A percentile compares a stretch with the other conserved stretches of the same genome.
Evolutionary conservation across 306 rosid genomes (phyloP).

Genomic region (Trifolium dubium): DNA sequence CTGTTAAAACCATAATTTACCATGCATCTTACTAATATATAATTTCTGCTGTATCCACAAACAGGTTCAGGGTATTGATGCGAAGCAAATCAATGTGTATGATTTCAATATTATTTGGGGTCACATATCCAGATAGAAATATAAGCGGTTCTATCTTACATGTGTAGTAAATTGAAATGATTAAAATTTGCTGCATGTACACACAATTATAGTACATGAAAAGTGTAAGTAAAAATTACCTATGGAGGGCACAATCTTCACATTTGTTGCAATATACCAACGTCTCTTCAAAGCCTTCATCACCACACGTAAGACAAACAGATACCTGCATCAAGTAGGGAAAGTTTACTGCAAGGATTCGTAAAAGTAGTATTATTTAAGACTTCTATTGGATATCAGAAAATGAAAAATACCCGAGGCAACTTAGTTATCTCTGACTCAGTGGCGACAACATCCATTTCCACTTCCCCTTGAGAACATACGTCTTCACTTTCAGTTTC

Average conservation of each 20-base stretch:
- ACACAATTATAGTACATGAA: slow-evolving; percentile 2
- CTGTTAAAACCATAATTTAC: too few species aligned
- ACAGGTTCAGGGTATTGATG: slow-evolving; percentile 7
- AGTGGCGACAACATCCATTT: background rate
- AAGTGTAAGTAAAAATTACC: slow-evolving; percentile 38
- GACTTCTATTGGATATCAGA: background rate
- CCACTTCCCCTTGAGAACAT: slow-evolving; percentile 10
- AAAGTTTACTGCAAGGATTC: slow-evolving; percentile 3
- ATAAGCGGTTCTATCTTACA: background rate
- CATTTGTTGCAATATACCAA: slow-evolving; percentile 44
- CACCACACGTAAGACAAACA: slow-evolving; percentile 47
- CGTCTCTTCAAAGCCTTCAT: slow-evolving; percentile 40
- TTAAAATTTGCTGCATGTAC: slow-evolving; percentile 2
- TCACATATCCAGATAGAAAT: background rate
- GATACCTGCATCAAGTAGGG: slow-evolving; percentile 37
- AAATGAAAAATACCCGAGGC: slow-evolving; percentile 32
- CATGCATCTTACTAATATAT: too few species aligned
- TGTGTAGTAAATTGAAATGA: slow-evolving; percentile 6
- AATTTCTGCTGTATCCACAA: background rate
- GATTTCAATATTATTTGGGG: slow-evolving; percentile 4
- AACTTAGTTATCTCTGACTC: slow-evolving; percentile 8
- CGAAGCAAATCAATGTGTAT: background rate
- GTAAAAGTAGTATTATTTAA: slow-evolving; percentile 6
- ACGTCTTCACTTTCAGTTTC: slow-evolving; percentile 7
- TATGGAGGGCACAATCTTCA: slow-evolving; percentile 38